These are phyloP conservation scores for Trametes maxima DNA, from an alignment of 768 basidiomycete species.

Conservation along the genomic window DNA sequence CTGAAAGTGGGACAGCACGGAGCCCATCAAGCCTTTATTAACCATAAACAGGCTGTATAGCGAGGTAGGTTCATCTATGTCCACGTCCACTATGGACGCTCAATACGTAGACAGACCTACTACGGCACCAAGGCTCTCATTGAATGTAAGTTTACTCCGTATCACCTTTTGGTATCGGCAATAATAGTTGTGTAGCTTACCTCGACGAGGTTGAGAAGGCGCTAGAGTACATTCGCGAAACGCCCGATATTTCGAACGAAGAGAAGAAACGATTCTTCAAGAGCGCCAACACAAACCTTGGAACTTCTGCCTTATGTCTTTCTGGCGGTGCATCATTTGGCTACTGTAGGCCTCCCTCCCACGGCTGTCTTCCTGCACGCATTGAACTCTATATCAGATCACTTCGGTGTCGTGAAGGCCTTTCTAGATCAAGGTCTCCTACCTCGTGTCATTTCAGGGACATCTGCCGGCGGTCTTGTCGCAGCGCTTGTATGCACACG, in stretches of 20 bases:
- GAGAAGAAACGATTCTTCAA: slow-evolving; percentile 95
- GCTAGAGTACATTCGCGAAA: slow-evolving; percentile 74
- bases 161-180: background rate
- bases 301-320: slow-evolving; percentile 88
- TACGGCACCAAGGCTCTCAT: slow-evolving; percentile 89
- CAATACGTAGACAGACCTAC: slow-evolving; percentile 63
- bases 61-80: slow-evolving; percentile 52
- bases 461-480: slow-evolving; percentile 88
- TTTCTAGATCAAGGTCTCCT: slow-evolving; percentile 85
- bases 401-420: slow-evolving; percentile 90
- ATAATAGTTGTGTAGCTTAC: slow-evolving; percentile 54
- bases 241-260: slow-evolving; percentile 72
- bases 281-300: slow-evolving; percentile 85
- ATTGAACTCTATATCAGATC: slow-evolving; percentile 49
- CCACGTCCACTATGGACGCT: slow-evolving; percentile 7
- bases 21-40: background rate
- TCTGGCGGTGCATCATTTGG: slow-evolving; percentile 97
- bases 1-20: background rate
- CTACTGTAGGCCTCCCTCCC: slow-evolving; percentile 63
- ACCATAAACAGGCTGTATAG: slow-evolving; percentile 71
- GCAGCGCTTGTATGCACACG: slow-evolving; percentile 78
- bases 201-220: slow-evolving; percentile 76
- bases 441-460: slow-evolving; percentile 93
- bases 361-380: background rate
- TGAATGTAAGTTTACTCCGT: slow-evolving; percentile 56